Percentiles rank a stretch among this genome's conserved stretches.
Evolutionary conservation across 305 asterid species (phyloP).

Genomic region (Solanum hybrid): DNA sequence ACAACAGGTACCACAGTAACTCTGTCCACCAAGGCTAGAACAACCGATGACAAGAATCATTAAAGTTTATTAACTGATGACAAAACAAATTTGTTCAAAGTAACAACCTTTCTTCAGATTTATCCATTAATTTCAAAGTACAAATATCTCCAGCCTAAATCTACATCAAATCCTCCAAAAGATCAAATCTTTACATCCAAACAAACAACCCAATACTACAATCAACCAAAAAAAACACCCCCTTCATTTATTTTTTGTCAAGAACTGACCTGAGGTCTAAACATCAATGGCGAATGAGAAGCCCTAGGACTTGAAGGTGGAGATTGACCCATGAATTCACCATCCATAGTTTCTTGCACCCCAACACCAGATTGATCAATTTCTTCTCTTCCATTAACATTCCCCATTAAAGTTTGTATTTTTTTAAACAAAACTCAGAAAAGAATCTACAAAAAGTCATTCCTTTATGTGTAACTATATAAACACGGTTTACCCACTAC

Average conservation of each 20-base stretch:
- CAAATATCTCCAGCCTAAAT: neutral
- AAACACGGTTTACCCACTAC: neutral
- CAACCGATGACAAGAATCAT: neutral
- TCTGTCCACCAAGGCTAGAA: neutral
- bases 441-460: slow-evolving; percentile 4
- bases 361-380: slow-evolving; percentile 30
- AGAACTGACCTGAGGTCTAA: slow-evolving; percentile 66
- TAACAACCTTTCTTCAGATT: slow-evolving; percentile 27
- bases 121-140: slow-evolving; percentile 4
- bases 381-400: slow-evolving; percentile 66
- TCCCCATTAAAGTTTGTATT: slow-evolving; percentile 40
- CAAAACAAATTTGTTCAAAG: slow-evolving; percentile 8
- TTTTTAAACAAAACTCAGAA: neutral
- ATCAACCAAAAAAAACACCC: neutral
- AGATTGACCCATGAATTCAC: slow-evolving; percentile 59
- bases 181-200: neutral
- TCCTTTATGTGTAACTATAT: neutral
- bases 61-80: neutral
- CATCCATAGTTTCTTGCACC: slow-evolving; percentile 29
- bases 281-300: slow-evolving; percentile 79
- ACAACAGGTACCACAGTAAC: neutral
- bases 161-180: neutral
- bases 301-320: slow-evolving; percentile 96
- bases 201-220: neutral
- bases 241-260: neutral